phyloP scores from a whole-genome alignment of 371 early-diverging fungal genomes.

The Lichtheimia corymbifera region DNA sequence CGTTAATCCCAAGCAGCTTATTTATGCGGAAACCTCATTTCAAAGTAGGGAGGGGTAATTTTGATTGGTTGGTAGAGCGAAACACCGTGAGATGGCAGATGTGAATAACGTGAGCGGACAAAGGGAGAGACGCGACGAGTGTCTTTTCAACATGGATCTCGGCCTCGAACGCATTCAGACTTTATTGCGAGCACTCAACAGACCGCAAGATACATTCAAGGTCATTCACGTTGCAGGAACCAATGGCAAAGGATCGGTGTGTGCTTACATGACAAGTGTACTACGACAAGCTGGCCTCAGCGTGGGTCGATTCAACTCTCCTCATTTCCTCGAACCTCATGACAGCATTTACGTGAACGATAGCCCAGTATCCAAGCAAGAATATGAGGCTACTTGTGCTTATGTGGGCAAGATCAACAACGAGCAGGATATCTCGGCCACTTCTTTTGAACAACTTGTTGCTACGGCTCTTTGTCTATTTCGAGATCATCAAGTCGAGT shows the following conservation, averaged over 20 bases:
- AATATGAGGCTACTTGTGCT: slow-evolving; percentile 39
- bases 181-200: slow-evolving; percentile 58
- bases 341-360: slow-evolving; percentile 70
- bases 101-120: too few species aligned
- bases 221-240: slow-evolving; percentile 88
- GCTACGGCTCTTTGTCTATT: slow-evolving; percentile 65
- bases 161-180: slow-evolving; percentile 65
- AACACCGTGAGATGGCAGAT: too few species aligned
- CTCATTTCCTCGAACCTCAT: slow-evolving; percentile 69
- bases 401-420: slow-evolving; percentile 30
- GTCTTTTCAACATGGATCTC: slow-evolving; percentile 50
- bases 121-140: too few species aligned
- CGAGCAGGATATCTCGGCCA: slow-evolving; percentile 21
- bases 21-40: too few species aligned
- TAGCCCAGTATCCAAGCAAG: slow-evolving; percentile 31
- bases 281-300: slow-evolving; percentile 37
- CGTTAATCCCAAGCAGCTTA: too few species aligned
- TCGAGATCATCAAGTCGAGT: slow-evolving; percentile 49
- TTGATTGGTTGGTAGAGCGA: too few species aligned
- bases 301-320: slow-evolving; percentile 76
- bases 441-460: slow-evolving; percentile 68
- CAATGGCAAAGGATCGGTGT: slow-evolving; percentile 86
- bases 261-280: slow-evolving; percentile 59
- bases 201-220: slow-evolving; percentile 72
- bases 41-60: too few species aligned